A percentile compares a stretch with the other conserved stretches of the same genome.
These are phyloP conservation scores for Echium plantagineum DNA, from an alignment of 257 asterid genomes.

Conservation along the genomic window DNA sequence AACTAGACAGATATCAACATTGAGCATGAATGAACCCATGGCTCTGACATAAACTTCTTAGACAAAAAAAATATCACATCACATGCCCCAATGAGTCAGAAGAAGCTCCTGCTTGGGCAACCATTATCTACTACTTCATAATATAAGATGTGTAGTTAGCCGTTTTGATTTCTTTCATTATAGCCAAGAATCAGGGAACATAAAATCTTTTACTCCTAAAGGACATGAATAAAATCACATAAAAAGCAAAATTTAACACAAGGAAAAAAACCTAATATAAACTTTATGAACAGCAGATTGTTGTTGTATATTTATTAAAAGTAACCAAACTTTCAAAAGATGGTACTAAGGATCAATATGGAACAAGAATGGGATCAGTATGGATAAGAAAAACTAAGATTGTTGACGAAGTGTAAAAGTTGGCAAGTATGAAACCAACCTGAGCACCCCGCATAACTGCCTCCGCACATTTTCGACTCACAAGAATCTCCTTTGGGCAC, in stretches of 20 bases:
- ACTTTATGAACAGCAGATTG: not conserved
- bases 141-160: too few relatives aligned
- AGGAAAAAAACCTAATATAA: too few relatives aligned
- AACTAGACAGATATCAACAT: not conserved
- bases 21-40: not conserved
- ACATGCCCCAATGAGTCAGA: not conserved
- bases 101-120: too few relatives aligned
- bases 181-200: too few relatives aligned
- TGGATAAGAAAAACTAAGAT: too few relatives aligned
- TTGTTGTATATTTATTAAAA: too few relatives aligned
- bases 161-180: too few relatives aligned
- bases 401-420: not conserved
- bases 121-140: too few relatives aligned
- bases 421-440: constrained; percentile 26
- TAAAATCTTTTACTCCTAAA: too few relatives aligned
- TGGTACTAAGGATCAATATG: not conserved
- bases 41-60: not conserved
- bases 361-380: not conserved
- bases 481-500: constrained; percentile 80
- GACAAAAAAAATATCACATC: too few relatives aligned
- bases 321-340: too few relatives aligned
- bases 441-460: constrained; percentile 99
- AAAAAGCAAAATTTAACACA: not conserved
- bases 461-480: constrained; percentile 97
- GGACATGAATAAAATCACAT: not conserved